Evolutionary conservation across 306 rosid species (phyloP), one percentile per base, ranked within the genome.

Genomic region (Cotoneaster glaucophyllus): DNA sequence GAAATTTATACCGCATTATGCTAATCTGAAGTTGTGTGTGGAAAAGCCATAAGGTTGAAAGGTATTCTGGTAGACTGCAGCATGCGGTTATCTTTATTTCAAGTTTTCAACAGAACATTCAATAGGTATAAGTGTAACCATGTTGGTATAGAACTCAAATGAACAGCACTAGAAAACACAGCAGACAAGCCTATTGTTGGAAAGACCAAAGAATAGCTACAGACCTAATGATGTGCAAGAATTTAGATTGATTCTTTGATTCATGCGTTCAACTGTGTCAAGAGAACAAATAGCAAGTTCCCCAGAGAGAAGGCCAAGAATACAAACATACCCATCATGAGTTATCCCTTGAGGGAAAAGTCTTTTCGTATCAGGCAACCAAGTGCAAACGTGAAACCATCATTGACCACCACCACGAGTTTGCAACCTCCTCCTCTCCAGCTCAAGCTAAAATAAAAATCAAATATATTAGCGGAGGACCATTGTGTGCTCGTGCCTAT

Each of bases 341-440:
- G 70, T 82, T 59, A 64, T 71, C 83, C 69, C 71, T 75, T 62
- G 64, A 62, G 52, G 44, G 53, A 48, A 22, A 70, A 41, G 43
- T 62, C 68, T 75, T 79, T 74, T 77, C 78, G 31, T 44, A 26
- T 79, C 76, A 73, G 79, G 73, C 77, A 63, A 74, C 14, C 57
- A 68, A 74, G 53, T 75, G 80, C 74, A 81, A 75, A 68, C 43
- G 21, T 31, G 57, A 54, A 84, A 64, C 84, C 78, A 41, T 85
- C 78, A 91, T 78, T 82, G 95, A 76, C 90, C 88, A 76, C 86
- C 67, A 64, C 80, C 67, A 64, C 93, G 97, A 79, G 82, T 81
- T 71, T 90, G 97, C 85, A 94, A 78, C 86, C 94, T 92, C 87
- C 89, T 91, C 87, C 94, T 90, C 87, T 90, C 97, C 2, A 86